Conservation (phyloP, 164 flowering plant genomes). For the Warburgia ugandensis region DNA sequence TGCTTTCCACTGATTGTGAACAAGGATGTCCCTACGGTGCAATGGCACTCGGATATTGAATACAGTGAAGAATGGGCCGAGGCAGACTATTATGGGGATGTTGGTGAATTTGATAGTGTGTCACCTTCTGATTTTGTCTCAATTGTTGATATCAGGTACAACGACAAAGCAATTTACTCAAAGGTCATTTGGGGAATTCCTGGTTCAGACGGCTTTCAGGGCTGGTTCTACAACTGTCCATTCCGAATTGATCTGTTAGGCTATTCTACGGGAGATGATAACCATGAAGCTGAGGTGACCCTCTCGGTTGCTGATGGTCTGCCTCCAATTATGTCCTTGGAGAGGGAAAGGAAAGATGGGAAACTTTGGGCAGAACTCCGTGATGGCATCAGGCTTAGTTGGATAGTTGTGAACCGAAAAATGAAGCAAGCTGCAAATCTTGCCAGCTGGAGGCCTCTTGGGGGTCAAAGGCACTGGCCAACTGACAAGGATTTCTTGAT, state of each 20-base stretch:
- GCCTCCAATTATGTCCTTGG: conserved; percentile 56
- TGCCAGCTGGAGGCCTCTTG: conserved; percentile 81
- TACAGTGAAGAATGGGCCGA: conserved; percentile 75
- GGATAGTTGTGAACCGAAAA: conserved; percentile 78
- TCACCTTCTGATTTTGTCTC: conserved; percentile 79
- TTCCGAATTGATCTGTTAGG: conserved; percentile 71
- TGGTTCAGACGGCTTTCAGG: conserved; percentile 54
- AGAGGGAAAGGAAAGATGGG: conserved; percentile 85
- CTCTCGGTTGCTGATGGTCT: conserved; percentile 73
- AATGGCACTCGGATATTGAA: conserved; percentile 42
- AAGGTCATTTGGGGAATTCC: conserved; percentile 90
- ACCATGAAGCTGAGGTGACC: conserved; percentile 37
- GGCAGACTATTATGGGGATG: conserved; percentile 65
- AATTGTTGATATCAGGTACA: conserved; percentile 71
- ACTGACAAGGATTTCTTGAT: conserved; percentile 74
- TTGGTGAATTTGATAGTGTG: conserved; percentile 46
- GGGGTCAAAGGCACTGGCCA: conserved; percentile 97
- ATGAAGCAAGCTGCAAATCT: conserved; percentile 77
- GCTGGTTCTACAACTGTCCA: conserved; percentile 88
- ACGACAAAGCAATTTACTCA: conserved; percentile 63
- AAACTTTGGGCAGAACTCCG: conserved; percentile 86
- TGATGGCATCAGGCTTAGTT: conserved; percentile 68
- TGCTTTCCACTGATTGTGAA: conserved; percentile 87
- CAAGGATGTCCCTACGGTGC: conserved; percentile 56
- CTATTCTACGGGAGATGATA: conserved; percentile 40